A percentile compares a stretch with the other conserved stretches of the same genome.
Conservation (phyloP, 495 filamentous ascomycete species). For the Daldinia caldariorum region DNA sequence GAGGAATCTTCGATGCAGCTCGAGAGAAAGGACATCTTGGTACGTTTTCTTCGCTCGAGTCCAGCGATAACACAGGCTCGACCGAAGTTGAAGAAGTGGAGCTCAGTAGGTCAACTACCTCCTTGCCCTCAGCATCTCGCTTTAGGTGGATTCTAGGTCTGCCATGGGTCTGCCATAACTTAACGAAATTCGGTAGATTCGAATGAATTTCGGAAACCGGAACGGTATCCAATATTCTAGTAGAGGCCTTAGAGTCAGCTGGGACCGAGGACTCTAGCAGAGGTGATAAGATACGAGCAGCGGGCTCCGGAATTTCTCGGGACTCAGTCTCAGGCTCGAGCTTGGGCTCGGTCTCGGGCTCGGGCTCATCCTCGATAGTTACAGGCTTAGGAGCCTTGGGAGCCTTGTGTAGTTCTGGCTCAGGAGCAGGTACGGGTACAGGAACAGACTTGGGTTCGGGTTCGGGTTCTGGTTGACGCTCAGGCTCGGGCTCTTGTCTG, state of each 20-base stretch:
- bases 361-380: conserved; percentile 55
- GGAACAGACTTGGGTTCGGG: conserved; percentile 21
- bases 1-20: conserved; percentile 16
- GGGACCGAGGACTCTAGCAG: background rate
- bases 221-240: conserved; percentile 23
- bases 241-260: background rate
- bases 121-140: conserved; percentile 34
- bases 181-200: conserved; percentile 40
- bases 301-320: conserved; percentile 18
- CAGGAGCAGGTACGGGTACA: conserved; percentile 24
- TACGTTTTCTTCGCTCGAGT: conserved; percentile 9
- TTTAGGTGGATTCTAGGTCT: conserved; percentile 41
- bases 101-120: conserved; percentile 42
- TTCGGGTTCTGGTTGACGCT: conserved; percentile 30
- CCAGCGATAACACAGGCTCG: conserved; percentile 19
- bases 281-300: conserved; percentile 1
- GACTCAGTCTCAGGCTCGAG: conserved; percentile 45
- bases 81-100: background rate
- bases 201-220: conserved; percentile 36
- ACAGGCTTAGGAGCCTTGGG: conserved; percentile 54
- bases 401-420: conserved; percentile 29
- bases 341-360: too few relatives aligned
- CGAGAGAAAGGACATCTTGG: conserved; percentile 26
- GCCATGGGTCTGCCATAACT: conserved; percentile 39
- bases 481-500: conserved; percentile 9